Percentiles rank a stretch among this genome's conserved stretches.
Evolutionary conservation across 1,284 basidiomycete species (phyloP).

Genomic region (Fistulina hepatica): DNA sequence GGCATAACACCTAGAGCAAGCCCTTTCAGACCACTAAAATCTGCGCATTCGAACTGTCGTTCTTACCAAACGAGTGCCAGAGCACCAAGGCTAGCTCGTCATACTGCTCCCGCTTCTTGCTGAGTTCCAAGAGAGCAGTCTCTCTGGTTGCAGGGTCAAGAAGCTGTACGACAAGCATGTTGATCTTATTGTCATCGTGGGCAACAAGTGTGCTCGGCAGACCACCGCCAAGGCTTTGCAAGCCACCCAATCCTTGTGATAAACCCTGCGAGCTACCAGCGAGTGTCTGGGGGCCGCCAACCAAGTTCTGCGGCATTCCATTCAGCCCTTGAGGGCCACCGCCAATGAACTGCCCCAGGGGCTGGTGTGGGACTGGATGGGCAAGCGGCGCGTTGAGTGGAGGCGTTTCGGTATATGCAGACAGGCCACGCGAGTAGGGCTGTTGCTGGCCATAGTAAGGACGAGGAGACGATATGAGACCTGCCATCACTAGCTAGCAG

Average conservation of each 20-base stretch:
- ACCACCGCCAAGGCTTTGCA: slow-evolving; percentile 13
- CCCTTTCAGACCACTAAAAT: no score
- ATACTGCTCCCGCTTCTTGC: slow-evolving; percentile 98
- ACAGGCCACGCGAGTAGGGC: slow-evolving; percentile 36
- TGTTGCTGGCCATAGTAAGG: slow-evolving; percentile 21
- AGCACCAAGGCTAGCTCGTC: slow-evolving; percentile 96
- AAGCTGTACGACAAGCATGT: slow-evolving; percentile 71
- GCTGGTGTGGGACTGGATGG: slow-evolving; percentile 43
- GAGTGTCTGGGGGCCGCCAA: no score
- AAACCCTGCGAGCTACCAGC: no score
- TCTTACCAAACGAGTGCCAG: slow-evolving; percentile 97
- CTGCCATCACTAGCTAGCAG: no score
- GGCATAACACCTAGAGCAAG: slow-evolving; percentile 99
- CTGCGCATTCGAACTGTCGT: no score
- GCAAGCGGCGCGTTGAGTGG: slow-evolving; percentile 32
- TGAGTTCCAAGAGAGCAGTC: slow-evolving; percentile 84
- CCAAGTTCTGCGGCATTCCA: background rate
- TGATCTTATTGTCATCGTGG: slow-evolving; percentile 74
- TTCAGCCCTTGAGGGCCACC: slow-evolving; percentile 13
- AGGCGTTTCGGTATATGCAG: slow-evolving; percentile 41
- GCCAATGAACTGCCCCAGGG: slow-evolving; percentile 29
- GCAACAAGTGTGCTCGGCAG: slow-evolving; percentile 23
- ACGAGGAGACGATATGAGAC: background rate
- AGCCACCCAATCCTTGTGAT: background rate
- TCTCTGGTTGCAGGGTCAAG: slow-evolving; percentile 78